A percentile compares a stretch with the other conserved stretches of the same genome.
These are phyloP conservation scores for Backusella sp. DNA, from an alignment of 192 early-diverging fungal genomes.

Conservation along the genomic window DNA sequence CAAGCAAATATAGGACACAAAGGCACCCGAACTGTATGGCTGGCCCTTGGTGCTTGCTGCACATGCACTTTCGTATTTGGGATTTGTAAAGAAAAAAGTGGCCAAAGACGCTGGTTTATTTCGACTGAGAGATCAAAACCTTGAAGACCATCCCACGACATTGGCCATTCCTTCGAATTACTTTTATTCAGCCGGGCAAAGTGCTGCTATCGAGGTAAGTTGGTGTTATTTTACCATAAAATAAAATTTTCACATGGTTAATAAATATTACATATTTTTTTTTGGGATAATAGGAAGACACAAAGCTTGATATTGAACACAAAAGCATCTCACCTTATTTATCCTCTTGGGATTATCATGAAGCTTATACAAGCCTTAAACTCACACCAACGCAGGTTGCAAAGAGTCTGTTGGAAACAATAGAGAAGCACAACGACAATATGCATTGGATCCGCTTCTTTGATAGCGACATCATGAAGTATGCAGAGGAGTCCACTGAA, in stretches of 20 bases:
- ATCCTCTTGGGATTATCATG: conserved; percentile 45
- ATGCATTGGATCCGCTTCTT: conserved; percentile 26
- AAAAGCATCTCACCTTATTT: conserved; percentile 27
- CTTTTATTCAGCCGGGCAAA: background rate
- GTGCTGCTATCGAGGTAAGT: background rate
- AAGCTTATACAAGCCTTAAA: conserved; percentile 33
- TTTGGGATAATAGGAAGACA: background rate
- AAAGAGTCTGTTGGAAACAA: conserved; percentile 20
- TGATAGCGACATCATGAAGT: conserved; percentile 39
- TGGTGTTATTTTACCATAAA: background rate
- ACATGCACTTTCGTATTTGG: conserved; percentile 35
- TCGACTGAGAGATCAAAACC: conserved; percentile 24
- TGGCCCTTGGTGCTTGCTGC: conserved; percentile 29
- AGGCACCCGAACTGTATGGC: conserved; percentile 39
- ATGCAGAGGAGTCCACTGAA: conserved; percentile 53
- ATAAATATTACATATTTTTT: background rate
- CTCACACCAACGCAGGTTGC: conserved; percentile 42
- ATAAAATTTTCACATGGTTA: background rate
- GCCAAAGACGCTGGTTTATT: conserved; percentile 33
- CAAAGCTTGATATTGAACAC: background rate
- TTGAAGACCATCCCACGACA: conserved; percentile 33
- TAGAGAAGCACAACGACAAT: conserved; percentile 19
- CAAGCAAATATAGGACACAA: background rate
- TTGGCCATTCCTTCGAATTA: conserved; percentile 34
- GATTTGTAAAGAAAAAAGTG: conserved; percentile 21